phyloP scores from a whole-genome alignment of 768 basidiomycete species.

The Pisolithus albus region DNA sequence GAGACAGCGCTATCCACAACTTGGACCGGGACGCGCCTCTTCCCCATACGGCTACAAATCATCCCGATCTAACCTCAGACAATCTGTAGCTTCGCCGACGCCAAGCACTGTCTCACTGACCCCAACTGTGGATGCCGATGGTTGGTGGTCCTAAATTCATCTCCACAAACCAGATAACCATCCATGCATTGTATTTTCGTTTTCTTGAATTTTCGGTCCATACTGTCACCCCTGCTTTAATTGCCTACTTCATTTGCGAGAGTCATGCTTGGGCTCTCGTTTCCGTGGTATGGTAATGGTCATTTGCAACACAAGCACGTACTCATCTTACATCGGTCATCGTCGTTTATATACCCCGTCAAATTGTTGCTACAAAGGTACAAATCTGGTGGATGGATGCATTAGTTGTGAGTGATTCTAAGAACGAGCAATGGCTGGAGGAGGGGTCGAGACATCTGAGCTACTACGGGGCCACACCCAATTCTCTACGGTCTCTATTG shows the following conservation, averaged over 20 bases:
- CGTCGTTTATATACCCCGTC: conserved; percentile 30
- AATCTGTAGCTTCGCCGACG: conserved; percentile 55
- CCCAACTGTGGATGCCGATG: conserved; percentile 65
- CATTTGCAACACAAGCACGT: not conserved
- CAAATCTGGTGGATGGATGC: conserved; percentile 32
- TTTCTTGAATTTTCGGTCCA: not conserved
- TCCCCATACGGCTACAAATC: conserved; percentile 4
- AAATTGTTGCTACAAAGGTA: conserved; percentile 32
- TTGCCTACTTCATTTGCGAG: not conserved
- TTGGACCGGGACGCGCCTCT: conserved; percentile 7
- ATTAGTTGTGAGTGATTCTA: conserved; percentile 23
- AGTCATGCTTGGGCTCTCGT: not conserved
- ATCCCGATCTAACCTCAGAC: conserved; percentile 5
- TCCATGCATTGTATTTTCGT: not conserved
- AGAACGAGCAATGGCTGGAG: conserved; percentile 6
- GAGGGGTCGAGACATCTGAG: not conserved
- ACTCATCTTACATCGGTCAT: conserved; percentile 10
- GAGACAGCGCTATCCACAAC: conserved; percentile 9
- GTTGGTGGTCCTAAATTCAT: conserved; percentile 53
- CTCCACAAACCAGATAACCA: not conserved
- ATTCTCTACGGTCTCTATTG: conserved; percentile 56
- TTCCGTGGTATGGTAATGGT: not conserved
- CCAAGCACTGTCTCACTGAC: conserved; percentile 68
- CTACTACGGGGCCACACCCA: conserved; percentile 61
- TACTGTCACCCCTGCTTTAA: not conserved